Evolutionary conservation across 139 green algal species (phyloP), one percentile per base, ranked within the genome.

Genomic region (Ostreobium quekettii): DNA sequence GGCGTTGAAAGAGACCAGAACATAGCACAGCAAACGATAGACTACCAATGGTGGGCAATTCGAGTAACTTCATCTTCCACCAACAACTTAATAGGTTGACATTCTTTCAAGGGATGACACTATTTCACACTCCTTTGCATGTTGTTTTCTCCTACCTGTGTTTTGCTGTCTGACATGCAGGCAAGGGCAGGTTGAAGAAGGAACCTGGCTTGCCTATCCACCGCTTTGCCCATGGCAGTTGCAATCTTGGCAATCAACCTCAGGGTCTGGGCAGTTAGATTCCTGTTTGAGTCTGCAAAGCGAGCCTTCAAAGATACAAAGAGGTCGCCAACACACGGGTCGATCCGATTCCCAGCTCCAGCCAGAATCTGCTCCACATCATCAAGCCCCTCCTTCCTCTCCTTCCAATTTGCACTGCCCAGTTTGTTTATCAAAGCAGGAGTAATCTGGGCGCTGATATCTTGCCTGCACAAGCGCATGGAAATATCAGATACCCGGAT

Each of bases 231-330:
- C 86, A 97, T 89, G 26, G 94, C 91, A 19, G 70, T 70, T 2
- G 89, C 90, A 48, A 98, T 75, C 66, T 86, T 87, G 22, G 74
- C 88, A 38, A 93, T 36, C 53, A 93, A 77, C 19, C 70, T 57
- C 30, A 97, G 71, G 3, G 83, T 80, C 58, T 83, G 74, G 24
- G 83, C 78, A 11, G 59, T 72, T 1, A 86, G 80, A 78, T 98
- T 99, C 70, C 89, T 89, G 82, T 99, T 99, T 53, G 66, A 85
- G 78, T 99, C 93, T 2, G 71, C 53, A 67, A 98, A 71, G 19
- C 92, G 84, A 19, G 47, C 79, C 79, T 93, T 94, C 1, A 98
- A 81, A 1, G 83, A 81, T 2, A 67, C n/a, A 29, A 97, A 69
- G 29, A 98, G 77, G 33, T 97, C 92, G 24, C 83, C 86, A 19